phyloP scores from a whole-genome alignment of 2,329 filamentous ascomycete genomes.

The Diplocarpon mali region DNA sequence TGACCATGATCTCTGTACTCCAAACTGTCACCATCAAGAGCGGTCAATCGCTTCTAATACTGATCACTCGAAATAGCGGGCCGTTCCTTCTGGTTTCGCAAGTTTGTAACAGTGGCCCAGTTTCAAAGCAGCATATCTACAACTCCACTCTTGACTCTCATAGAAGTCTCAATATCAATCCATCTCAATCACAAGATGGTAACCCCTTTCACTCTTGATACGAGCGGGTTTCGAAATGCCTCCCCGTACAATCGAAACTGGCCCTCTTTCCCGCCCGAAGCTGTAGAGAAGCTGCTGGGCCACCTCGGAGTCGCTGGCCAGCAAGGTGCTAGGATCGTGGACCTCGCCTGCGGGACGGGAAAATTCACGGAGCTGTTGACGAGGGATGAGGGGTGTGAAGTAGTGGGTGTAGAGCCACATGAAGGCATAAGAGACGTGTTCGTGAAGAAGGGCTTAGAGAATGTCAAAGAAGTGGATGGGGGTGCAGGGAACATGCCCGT shows the following conservation, averaged over 20 bases:
- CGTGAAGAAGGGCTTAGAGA: conserved; percentile 42
- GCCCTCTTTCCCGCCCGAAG: conserved; percentile 51
- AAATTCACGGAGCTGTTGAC: conserved; percentile 57
- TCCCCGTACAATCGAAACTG: conserved; percentile 55
- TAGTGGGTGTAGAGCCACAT: conserved; percentile 55
- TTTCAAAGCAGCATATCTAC: neutral
- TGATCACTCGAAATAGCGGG: too few relatives aligned
- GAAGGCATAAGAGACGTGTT: conserved; percentile 54
- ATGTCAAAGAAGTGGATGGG: conserved; percentile 40
- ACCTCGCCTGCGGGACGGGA: conserved; percentile 58
- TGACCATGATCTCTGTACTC: too few relatives aligned
- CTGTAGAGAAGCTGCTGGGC: conserved; percentile 46
- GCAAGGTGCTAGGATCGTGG: conserved; percentile 41
- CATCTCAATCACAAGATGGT: neutral
- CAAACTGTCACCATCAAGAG: too few relatives aligned
- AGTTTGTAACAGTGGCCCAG: neutral
- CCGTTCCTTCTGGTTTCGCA: conserved; percentile 1
- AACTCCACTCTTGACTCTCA: too few relatives aligned
- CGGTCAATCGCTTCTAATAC: neutral
- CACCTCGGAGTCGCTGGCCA: conserved; percentile 40
- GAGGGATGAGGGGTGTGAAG: conserved; percentile 45
- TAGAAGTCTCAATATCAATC: neutral
- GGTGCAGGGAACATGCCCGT: conserved; percentile 46
- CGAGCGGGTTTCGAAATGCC: conserved; percentile 50
- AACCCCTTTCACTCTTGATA: conserved; percentile 13